Conservation (phyloP, 169 alveolate species). For the Eimeria necatrix region DNA sequence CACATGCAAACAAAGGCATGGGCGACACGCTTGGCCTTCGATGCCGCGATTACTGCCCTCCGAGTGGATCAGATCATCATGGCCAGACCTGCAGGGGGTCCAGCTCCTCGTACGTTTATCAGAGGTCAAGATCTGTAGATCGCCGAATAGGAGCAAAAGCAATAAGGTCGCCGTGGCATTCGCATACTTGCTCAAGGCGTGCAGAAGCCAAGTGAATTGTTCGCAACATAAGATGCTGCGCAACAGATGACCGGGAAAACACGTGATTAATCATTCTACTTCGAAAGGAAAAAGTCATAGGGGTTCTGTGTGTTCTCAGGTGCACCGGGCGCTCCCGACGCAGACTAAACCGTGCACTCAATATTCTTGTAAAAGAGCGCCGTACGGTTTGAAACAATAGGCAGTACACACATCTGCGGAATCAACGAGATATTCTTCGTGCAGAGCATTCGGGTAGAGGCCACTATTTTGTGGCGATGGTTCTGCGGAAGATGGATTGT, state of each 20-base stretch:
- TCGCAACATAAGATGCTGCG: neutral
- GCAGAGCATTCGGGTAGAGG: no score
- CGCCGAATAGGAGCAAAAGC: neutral
- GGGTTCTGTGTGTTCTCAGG: constrained; percentile 28
- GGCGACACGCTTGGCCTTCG: constrained; percentile 98
- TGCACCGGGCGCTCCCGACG: constrained; percentile 79
- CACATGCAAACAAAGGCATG: constrained; percentile 96
- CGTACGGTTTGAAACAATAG: no score
- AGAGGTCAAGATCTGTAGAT: neutral
- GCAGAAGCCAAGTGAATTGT: neutral
- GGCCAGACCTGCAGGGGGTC: constrained; percentile 99
- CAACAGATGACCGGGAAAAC: neutral
- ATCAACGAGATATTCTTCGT: no score
- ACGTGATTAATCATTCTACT: neutral
- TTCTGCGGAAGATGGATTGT: no score
- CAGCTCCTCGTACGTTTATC: constrained; percentile 86
- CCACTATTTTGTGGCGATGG: no score
- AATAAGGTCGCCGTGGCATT: neutral
- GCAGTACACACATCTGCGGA: no score
- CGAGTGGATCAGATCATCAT: constrained; percentile 98
- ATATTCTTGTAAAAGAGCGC: neutral
- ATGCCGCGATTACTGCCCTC: constrained; percentile 98
- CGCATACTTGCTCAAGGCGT: neutral
- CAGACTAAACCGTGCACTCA: constrained; percentile 8
- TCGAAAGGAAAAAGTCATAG: neutral